Conservation (phyloP, 495 filamentous ascomycete genomes). For the Aspergillus bertholletiae region DNA sequence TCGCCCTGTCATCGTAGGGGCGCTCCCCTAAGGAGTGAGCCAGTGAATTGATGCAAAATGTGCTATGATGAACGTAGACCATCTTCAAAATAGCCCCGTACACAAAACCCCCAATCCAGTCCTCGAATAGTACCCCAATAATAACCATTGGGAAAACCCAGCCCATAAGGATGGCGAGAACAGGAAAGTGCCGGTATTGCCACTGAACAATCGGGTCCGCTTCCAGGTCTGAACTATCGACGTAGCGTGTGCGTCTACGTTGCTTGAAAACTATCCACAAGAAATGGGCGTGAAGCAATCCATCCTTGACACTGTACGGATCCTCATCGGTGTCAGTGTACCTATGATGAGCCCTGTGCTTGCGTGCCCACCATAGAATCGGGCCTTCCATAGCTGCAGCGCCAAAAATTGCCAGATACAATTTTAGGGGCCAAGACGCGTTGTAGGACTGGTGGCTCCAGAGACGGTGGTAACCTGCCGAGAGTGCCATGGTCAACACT, state of each 20-base stretch:
- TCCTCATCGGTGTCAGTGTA: slow-evolving; percentile 96
- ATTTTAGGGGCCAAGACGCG: slow-evolving; percentile 68
- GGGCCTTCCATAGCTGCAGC: slow-evolving; percentile 86
- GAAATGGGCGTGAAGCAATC: slow-evolving; percentile 81
- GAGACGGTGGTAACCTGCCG: slow-evolving; percentile 72
- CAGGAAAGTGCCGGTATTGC: slow-evolving; percentile 81
- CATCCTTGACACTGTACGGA: slow-evolving; percentile 89
- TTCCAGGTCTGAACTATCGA: slow-evolving; percentile 85
- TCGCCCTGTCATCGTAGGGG: too few relatives aligned
- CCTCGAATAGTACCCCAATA: slow-evolving; percentile 71
- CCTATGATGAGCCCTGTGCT: slow-evolving; percentile 88
- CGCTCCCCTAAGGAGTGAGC: slow-evolving; percentile 93
- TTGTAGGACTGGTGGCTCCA: slow-evolving; percentile 88
- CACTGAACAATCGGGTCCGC: slow-evolving; percentile 77
- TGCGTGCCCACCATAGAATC: slow-evolving; percentile 86
- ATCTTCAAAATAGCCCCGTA: slow-evolving; percentile 83
- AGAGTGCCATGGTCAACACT: too few relatives aligned
- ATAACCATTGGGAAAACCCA: slow-evolving; percentile 72
- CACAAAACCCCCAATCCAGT: slow-evolving; percentile 77
- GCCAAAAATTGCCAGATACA: slow-evolving; percentile 79
- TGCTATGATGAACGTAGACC: slow-evolving; percentile 88
- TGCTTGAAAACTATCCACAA: slow-evolving; percentile 80
- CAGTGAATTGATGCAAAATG: slow-evolving; percentile 90
- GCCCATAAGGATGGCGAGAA: slow-evolving; percentile 73
- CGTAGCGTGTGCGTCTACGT: slow-evolving; percentile 64